Evolutionary conservation across 805 yeast genomes (phyloP).

Genomic region (Lachancea sp.): DNA sequence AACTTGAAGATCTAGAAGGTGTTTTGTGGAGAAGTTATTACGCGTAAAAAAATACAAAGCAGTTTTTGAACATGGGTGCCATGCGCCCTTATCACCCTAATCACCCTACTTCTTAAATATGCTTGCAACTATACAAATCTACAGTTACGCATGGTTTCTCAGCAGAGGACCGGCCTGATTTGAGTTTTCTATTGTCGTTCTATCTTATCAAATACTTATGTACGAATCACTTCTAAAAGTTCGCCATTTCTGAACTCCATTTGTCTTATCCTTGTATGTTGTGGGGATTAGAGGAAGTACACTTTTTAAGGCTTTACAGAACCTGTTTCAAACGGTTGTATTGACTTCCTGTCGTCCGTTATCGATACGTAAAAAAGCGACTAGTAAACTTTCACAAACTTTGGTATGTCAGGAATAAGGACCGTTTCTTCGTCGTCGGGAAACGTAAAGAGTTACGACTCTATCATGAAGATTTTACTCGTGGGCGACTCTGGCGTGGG

Average conservation of each 20-base stretch:
- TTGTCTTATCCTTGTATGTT: background rate
- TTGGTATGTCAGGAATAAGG: slow-evolving; percentile 28
- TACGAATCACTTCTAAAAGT: background rate
- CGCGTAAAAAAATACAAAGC: slow-evolving; percentile 50
- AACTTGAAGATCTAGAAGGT: slow-evolving; percentile 88
- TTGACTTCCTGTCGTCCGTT: background rate
- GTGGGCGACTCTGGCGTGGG: slow-evolving; percentile 94
- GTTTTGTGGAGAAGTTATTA: slow-evolving; percentile 90
- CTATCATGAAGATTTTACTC: slow-evolving; percentile 83
- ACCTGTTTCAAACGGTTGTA: too few species aligned
- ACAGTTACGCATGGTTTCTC: too few species aligned
- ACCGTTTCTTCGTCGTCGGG: slow-evolving; percentile 24
- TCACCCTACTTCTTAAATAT: too few species aligned
- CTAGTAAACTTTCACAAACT: background rate
- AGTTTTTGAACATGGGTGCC: too few species aligned
- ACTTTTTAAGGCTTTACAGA: too few species aligned
- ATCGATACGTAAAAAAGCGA: background rate
- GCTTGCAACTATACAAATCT: too few species aligned
- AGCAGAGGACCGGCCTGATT: too few species aligned
- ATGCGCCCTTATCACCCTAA: too few species aligned
- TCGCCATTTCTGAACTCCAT: background rate
- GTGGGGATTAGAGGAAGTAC: too few species aligned
- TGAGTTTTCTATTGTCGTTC: background rate
- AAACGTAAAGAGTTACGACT: slow-evolving; percentile 50
- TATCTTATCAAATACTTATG: background rate